Percentiles rank a stretch among this genome's conserved stretches.
phyloP scores from a whole-genome alignment of 306 rosid genomes.

The Castanopsis chinensis region DNA sequence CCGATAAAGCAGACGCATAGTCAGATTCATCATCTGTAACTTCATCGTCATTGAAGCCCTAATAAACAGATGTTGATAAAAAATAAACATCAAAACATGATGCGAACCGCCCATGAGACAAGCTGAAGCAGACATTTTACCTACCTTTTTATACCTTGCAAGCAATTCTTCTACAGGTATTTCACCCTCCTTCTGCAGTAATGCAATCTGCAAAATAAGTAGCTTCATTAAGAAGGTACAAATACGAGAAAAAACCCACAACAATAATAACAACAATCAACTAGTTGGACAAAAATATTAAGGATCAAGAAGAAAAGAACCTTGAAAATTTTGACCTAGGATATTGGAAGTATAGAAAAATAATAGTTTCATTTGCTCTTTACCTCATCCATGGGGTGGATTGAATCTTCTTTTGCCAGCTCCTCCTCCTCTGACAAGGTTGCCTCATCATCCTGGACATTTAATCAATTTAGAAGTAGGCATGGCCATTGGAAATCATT shows the following conservation, averaged over 20 bases:
- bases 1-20: constrained; percentile 65
- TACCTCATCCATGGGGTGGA: constrained; percentile 78
- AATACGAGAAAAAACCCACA: not conserved
- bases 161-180: constrained; percentile 87
- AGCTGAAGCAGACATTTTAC: constrained; percentile 33
- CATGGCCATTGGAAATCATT: constrained; percentile 1
- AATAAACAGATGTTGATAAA: constrained; percentile 26
- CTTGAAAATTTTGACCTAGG: constrained; percentile 3
- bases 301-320: not conserved
- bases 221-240: constrained; percentile 23
- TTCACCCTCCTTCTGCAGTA: constrained; percentile 89
- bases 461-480: constrained; percentile 20
- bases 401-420: constrained; percentile 61
- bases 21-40: constrained; percentile 56
- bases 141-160: constrained; percentile 95
- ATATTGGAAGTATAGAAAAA: constrained; percentile 8
- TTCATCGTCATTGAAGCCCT: constrained; percentile 49
- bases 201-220: constrained; percentile 58
- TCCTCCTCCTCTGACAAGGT: constrained; percentile 96
- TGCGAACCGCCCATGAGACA: constrained; percentile 16
- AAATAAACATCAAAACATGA: constrained; percentile 12
- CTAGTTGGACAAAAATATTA: not conserved
- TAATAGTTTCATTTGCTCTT: constrained; percentile 25
- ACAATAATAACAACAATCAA: constrained; percentile 17
- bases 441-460: constrained; percentile 88